These are phyloP conservation scores for Wickerhamiella cacticola DNA, from an alignment of 805 yeast species.

Conservation along the genomic window DNA sequence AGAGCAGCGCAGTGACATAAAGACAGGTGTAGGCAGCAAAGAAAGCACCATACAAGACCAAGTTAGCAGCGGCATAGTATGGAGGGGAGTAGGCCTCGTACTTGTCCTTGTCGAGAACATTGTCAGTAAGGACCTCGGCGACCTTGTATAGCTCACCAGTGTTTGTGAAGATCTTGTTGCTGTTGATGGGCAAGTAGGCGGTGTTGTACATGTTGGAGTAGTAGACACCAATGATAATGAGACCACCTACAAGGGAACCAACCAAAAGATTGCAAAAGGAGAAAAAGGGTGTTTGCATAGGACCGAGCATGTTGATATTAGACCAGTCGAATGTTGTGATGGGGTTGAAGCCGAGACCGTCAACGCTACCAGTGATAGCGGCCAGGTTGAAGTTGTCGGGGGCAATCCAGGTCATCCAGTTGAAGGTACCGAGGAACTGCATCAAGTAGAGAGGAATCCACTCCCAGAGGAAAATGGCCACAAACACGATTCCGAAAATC, in stretches of 20 bases:
- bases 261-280: constrained; percentile 26
- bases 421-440: constrained; percentile 50
- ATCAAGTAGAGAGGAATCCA: constrained; percentile 63
- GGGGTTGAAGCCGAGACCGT: constrained; percentile 36
- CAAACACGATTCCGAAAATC: constrained; percentile 37
- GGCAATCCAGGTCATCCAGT: constrained; percentile 50
- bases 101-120: constrained; percentile 34
- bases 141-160: constrained; percentile 38
- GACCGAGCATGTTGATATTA: constrained; percentile 33
- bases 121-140: constrained; percentile 33
- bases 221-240: constrained; percentile 30
- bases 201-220: constrained; percentile 34
- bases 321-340: constrained; percentile 37
- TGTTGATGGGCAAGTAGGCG: constrained; percentile 34
- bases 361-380: constrained; percentile 51
- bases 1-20: constrained; percentile 36
- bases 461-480: constrained; percentile 41
- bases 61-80: constrained; percentile 43
- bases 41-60: constrained; percentile 41
- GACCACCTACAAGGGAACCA: constrained; percentile 27
- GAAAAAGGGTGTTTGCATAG: constrained; percentile 32
- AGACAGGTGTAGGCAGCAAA: constrained; percentile 43
- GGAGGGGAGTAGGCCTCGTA: constrained; percentile 46
- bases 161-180: constrained; percentile 40
- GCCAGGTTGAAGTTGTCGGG: constrained; percentile 45